Evolutionary conservation across 169 alveolate genomes (phyloP).

Genomic region (Cryptosporidium tyzzeri): DNA sequence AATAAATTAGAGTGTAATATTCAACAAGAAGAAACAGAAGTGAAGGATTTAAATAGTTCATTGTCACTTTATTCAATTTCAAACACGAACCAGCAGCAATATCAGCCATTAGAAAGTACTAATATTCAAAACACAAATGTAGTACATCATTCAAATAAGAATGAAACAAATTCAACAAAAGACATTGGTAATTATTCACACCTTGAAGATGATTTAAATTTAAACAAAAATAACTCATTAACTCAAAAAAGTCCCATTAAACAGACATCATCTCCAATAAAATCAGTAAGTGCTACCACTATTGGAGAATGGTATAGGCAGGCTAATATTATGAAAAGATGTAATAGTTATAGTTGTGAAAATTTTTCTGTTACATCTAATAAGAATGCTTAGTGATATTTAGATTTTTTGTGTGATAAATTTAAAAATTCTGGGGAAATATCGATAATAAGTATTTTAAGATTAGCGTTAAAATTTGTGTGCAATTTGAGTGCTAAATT

Average conservation of each 20-base stretch:
- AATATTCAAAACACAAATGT: neutral
- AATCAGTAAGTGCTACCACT: slow-evolving; percentile 61
- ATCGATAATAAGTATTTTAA: neutral
- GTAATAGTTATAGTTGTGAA: slow-evolving; percentile 55
- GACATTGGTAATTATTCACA: neutral
- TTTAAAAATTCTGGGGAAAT: slow-evolving; percentile 5
- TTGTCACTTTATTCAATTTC: neutral
- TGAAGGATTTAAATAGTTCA: slow-evolving; percentile 10
- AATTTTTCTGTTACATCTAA: slow-evolving; percentile 17
- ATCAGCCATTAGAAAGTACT: neutral
- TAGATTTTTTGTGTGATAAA: neutral
- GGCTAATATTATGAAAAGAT: slow-evolving; percentile 62
- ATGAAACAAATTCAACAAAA: neutral
- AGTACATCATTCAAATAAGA: neutral
- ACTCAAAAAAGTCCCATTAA: slow-evolving; percentile 1
- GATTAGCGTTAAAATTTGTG: slow-evolving; percentile 12
- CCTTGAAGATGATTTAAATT: neutral
- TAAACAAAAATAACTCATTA: neutral
- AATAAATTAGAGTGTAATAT: slow-evolving; percentile 6
- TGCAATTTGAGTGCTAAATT: neutral
- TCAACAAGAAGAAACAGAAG: slow-evolving; percentile 8
- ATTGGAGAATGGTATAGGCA: slow-evolving; percentile 74
- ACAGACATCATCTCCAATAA: slow-evolving; percentile 7
- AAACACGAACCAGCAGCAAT: neutral
- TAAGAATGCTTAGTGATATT: slow-evolving; percentile 6